These are phyloP conservation scores for Aspergillus ellipticus DNA, from an alignment of 495 filamentous ascomycete genomes.

Conservation along the genomic window DNA sequence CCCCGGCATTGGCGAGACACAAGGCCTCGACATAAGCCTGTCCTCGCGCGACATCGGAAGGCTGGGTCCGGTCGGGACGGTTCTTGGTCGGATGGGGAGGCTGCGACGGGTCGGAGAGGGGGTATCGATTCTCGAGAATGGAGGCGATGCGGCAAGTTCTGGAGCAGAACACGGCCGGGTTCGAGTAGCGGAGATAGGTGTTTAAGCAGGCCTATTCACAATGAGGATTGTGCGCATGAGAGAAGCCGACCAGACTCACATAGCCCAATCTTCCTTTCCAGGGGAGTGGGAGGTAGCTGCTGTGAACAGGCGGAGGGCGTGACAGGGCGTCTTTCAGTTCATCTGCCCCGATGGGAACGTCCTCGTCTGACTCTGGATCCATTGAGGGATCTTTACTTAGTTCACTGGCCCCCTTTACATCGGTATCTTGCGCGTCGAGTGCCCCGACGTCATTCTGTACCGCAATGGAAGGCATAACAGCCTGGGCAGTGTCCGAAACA, in stretches of 20 bases:
- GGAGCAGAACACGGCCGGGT: constrained; percentile 85
- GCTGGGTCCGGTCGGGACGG: constrained; percentile 67
- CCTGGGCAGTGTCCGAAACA: not conserved
- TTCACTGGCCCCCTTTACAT: not conserved
- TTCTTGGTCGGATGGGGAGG: constrained; percentile 81
- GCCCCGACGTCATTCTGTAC: not conserved
- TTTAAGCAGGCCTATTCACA: constrained; percentile 72
- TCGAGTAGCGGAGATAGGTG: constrained; percentile 84
- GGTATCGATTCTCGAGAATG: constrained; percentile 84
- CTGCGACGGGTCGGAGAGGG: constrained; percentile 66
- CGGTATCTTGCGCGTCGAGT: not conserved
- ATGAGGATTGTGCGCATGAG: not conserved
- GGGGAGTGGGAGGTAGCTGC: constrained; percentile 78
- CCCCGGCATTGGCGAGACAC: constrained; percentile 76
- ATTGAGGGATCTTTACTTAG: constrained; percentile 13
- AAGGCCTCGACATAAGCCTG: constrained; percentile 71
- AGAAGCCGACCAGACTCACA: constrained; percentile 47
- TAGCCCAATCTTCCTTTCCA: constrained; percentile 94
- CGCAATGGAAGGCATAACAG: not conserved
- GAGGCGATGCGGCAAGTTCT: constrained; percentile 88
- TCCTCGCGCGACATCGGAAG: constrained; percentile 59
- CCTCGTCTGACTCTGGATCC: constrained; percentile 49
- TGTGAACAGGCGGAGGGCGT: constrained; percentile 78
- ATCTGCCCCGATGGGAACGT: constrained; percentile 36
- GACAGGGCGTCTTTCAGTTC: constrained; percentile 49